Percentiles rank a stretch among this genome's conserved stretches.
These are phyloP conservation scores for Suillus variegatus DNA, from an alignment of 768 basidiomycete genomes.

Conservation along the genomic window DNA sequence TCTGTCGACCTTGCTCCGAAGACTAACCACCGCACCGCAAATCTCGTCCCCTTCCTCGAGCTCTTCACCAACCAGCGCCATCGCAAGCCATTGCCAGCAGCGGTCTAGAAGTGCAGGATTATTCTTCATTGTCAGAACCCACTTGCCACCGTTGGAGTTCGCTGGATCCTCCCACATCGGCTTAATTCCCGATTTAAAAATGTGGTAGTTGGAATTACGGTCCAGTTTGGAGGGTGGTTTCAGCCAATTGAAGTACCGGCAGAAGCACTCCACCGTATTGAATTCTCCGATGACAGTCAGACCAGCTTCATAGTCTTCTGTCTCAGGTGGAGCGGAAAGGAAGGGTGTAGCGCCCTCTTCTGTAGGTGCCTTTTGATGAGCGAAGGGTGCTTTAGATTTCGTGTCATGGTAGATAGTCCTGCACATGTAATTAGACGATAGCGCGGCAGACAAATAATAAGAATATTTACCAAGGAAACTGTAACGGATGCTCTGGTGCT, in stretches of 20 bases:
- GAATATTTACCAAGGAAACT: conserved; percentile 66
- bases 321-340: conserved; percentile 53
- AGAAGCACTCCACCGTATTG: conserved; percentile 87
- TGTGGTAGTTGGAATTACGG: conserved; percentile 90
- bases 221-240: conserved; percentile 89
- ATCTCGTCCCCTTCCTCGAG: conserved; percentile 72
- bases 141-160: conserved; percentile 91
- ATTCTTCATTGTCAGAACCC: conserved; percentile 93
- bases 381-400: conserved; percentile 68
- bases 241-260: conserved; percentile 92
- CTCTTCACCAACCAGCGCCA: conserved; percentile 86
- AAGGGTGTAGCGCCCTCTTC: conserved; percentile 35
- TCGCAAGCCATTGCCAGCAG: conserved; percentile 88
- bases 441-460: conserved; percentile 22
- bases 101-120: conserved; percentile 78
- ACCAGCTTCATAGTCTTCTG: conserved; percentile 81
- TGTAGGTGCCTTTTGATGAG: conserved; percentile 38
- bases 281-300: conserved; percentile 88
- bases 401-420: conserved; percentile 93
- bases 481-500: conserved; percentile 79
- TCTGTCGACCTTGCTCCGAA: conserved; percentile 83
- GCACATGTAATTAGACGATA: conserved; percentile 8
- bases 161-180: conserved; percentile 98
- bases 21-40: conserved; percentile 84
- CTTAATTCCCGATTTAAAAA: conserved; percentile 93